Conservation (phyloP, 441 rosid species). For the Monsonia emarginata region DNA sequence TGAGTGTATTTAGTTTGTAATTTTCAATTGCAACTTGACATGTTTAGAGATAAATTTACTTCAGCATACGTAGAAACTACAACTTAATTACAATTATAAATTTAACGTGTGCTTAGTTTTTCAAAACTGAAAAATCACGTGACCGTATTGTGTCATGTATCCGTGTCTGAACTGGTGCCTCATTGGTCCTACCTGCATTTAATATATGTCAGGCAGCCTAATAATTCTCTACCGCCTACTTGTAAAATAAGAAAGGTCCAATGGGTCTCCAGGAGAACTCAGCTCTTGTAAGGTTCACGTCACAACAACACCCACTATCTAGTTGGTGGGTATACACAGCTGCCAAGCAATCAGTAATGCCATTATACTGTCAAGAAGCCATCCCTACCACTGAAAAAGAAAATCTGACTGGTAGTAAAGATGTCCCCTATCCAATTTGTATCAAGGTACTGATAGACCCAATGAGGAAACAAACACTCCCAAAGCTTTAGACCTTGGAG, state of each 20-base stretch:
- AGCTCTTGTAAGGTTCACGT: not conserved
- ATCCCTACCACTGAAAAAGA: not conserved
- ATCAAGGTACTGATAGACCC: not conserved
- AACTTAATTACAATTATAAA: too few relatives aligned
- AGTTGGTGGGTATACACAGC: too few relatives aligned
- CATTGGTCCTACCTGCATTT: too few relatives aligned
- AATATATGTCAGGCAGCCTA: not conserved
- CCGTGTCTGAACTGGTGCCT: too few relatives aligned
- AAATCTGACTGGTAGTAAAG: not conserved
- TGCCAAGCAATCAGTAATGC: not conserved
- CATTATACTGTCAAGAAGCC: not conserved
- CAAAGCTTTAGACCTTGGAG: too few relatives aligned
- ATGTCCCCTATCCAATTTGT: not conserved
- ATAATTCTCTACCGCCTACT: not conserved
- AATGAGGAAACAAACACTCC: not conserved
- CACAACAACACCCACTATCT: not conserved
- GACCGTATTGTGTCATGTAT: too few relatives aligned
- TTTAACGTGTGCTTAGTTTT: too few relatives aligned
- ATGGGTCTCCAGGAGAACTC: not conserved
- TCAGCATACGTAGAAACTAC: too few relatives aligned
- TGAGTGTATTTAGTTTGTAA: too few relatives aligned
- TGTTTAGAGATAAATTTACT: too few relatives aligned
- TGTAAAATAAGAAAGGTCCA: not conserved
- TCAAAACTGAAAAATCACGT: too few relatives aligned
- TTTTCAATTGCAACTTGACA: too few relatives aligned